Base-by-base conservation (phyloP, 345 rosid genomes). In the Toxicodendron radicans region DNA sequence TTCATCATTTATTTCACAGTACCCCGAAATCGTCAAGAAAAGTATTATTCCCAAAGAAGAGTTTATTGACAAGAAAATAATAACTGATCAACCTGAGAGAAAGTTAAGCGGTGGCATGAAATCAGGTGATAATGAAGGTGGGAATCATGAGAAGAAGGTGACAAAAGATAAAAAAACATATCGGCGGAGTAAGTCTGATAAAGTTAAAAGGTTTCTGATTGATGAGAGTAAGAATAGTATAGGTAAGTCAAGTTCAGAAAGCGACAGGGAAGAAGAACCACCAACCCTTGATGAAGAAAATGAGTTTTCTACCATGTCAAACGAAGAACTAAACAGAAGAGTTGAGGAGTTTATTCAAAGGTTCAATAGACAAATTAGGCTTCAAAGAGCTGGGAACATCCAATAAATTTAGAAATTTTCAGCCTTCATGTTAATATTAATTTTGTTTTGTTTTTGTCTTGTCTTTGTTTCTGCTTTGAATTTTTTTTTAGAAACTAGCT, bases 281-380 rank as follows among this genome's bases (percentile, higher is more conserved):
- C n/a, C 21, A 45, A 27, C 30, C 30, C 30, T 27, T 27, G 17
- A 81, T 64, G 85, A 87, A 53, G 83, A 75, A 8, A 79, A 88
- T 52, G 89, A 88, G 81, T 90, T 85, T 59, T 86, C 91, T 23
- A 81, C 72, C 38, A 66, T 94, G 96, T 91, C 97, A 4, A 71
- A 87, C 58, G 96, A 92, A 66, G 98, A 94, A 66, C 64, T 92
- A 66, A 90, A 94, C 65, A 73, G 65, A 72, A 84, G 93, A 73
- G 88, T 89, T 12, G 97, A 93, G 76, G 95, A 93, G 21, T 91
- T 93, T 21, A 93, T 93, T 76, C 81, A 78, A 64, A 79, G 73
- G 62, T 87, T 83, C 79, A 90, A 87, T 69, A 83, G 72, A 76
- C 85, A 91, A 65, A 87, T 91, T 66, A 82, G 89, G 76, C 83